These are phyloP conservation scores for Pulveroboletus sp. DNA, from an alignment of 768 basidiomycete species.

Conservation along the genomic window DNA sequence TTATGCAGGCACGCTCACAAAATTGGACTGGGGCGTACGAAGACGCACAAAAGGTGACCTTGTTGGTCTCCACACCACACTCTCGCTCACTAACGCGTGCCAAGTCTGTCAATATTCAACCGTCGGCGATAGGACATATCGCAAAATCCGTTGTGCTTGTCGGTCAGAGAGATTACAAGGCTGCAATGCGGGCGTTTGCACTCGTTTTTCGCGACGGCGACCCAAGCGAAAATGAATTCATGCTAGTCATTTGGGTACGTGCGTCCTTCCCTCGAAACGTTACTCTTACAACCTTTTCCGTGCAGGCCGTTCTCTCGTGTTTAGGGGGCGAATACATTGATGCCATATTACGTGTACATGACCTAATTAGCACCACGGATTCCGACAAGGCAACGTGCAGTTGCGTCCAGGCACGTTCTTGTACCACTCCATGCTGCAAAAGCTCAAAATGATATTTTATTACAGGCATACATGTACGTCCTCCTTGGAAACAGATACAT, in stretches of 20 bases:
- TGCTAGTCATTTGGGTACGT: slow-evolving; percentile 3
- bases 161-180: slow-evolving; percentile 1
- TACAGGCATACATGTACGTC: slow-evolving; percentile 8
- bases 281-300: neutral
- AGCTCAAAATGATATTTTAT: neutral
- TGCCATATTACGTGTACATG: neutral
- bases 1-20: neutral
- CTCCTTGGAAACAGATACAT: slow-evolving; percentile 2
- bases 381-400: neutral
- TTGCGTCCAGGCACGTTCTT: neutral
- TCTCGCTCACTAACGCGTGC: neutral
- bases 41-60: slow-evolving; percentile 5
- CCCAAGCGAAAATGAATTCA: slow-evolving; percentile 1
- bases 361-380: neutral
- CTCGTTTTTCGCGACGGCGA: slow-evolving; percentile 6
- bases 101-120: slow-evolving; percentile 3
- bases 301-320: slow-evolving; percentile 4
- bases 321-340: slow-evolving; percentile 1
- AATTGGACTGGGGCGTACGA: slow-evolving; percentile 5
- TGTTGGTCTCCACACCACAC: neutral
- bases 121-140: slow-evolving; percentile 7
- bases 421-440: neutral
- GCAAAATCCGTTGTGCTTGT: slow-evolving; percentile 3
- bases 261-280: neutral
- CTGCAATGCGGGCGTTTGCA: slow-evolving; percentile 1